Base-by-base conservation (phyloP, 306 rosid genomes). In the Gastrolobium bilobum region DNA sequence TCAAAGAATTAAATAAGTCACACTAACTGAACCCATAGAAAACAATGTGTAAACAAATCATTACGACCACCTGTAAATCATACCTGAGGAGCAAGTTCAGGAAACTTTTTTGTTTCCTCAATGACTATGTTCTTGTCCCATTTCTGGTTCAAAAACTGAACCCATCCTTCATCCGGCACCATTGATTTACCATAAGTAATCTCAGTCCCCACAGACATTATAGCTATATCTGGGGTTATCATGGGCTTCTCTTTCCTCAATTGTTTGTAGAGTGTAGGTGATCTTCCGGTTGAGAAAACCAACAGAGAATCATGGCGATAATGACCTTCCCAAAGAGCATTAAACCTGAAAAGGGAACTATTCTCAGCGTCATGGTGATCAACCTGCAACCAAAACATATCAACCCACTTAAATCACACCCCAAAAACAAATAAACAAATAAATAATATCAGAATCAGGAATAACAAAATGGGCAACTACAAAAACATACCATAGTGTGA, bases 191-290 rank as follows among this genome's bases (percentile, higher is more conserved):
- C 97, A 76, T 93, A 96, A 42, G 98, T 93, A 81, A 96, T 96
- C 94, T 96, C 99, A 43, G 99, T 96, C 64, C 99, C 99, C 52
- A 96, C 99, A 40, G 99, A 96, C 97, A 89, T 91, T 68, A 93
- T 91, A 35, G 97, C 82, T 81, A 96, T 91, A 84, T 96, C 98
- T 2, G 97, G 99, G 63, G 97, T 96, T 79, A 96, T 83, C 98
- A 96, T 87, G 69, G 99, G 99, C 86, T 91, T 96, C 86, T 96
- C 91, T 68, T 86, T 89, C 87, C 99, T 96, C 86, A 96, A 78
- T 74, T 96, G 82, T 60, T 93, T 86, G 90, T 96, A 96, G 50
- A 96, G 91, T 7, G 91, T 89, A 33, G 92, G 96, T 1, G 99
- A 96, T 79, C 99, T 91, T 68, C 99, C 98, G 0, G 99, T 93